Evolutionary conservation across 805 yeast species (phyloP), one percentile per base, ranked within the genome.

Genomic region (Starmerella asiatica): DNA sequence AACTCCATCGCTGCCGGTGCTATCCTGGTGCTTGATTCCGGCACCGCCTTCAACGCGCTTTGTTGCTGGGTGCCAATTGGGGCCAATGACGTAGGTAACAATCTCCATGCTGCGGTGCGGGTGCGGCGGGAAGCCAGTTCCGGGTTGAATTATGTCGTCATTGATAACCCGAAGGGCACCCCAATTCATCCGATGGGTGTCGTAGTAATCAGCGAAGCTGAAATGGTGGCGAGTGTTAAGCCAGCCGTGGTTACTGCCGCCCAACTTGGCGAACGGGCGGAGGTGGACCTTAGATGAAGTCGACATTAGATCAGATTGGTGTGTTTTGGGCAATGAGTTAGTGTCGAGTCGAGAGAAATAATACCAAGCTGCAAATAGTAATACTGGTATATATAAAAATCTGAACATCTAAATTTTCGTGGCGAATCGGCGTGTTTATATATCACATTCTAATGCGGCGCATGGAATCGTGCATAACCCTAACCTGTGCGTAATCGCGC

Each of bases 71-170:
- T 44, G 47, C 12, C 20, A 17, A 34, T 44, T 44, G 6, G 21
- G 40, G 23, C 21, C 38, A 29, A 34, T 21, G n/a, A 45, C 34
- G 31, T 26, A 45, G 29, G 39, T 36, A 26, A 45, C 34, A 29
- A 45, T 45, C 40, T 45, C 49, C 49, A 45, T 45, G 28, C 21
- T 32, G 18, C 46, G 44, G 43, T 45, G 49, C 24, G 49, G 49
- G 37, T 45, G 49, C 16, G 49, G 38, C 12, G 44, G 46, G 49
- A 45, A 45, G 21, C 49, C 49, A 8, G 43, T 12, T 24, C 42
- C 44, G 11, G 46, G 34, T 21, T 32, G 29, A 20, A 45, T 35
- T 35, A 41, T 42, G 17, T 45, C 49, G 39, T 45, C 49, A 24
- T 45, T 45, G 38, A 41, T 34, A 11, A 45, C 49, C 12, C 49